These are phyloP conservation scores for Aschersonia sp. DNA, from an alignment of 2,329 filamentous ascomycete species.

Conservation along the genomic window DNA sequence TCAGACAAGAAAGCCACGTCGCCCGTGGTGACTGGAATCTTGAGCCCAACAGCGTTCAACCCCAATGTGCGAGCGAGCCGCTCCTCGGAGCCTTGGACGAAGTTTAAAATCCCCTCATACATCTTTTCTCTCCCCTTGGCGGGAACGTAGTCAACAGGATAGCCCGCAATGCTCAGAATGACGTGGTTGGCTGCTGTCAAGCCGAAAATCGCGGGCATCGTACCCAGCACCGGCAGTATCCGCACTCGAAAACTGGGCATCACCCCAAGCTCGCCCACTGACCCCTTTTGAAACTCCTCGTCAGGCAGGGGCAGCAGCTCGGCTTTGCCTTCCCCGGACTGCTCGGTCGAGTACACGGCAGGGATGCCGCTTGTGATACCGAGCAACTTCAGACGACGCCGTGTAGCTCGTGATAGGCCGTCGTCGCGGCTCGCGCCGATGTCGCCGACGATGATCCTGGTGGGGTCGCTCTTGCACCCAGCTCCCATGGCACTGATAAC, in stretches of 20 bases:
- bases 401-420: constrained; percentile 70
- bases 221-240: constrained; percentile 90
- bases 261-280: constrained; percentile 74
- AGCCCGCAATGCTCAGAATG: constrained; percentile 67
- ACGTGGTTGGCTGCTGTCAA: constrained; percentile 86
- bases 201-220: constrained; percentile 95
- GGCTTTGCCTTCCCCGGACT: constrained; percentile 80
- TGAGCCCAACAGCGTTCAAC: constrained; percentile 47
- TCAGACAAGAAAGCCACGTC: constrained; percentile 84
- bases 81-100: constrained; percentile 67
- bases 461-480: constrained; percentile 79
- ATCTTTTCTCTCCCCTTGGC: constrained; percentile 79
- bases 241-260: constrained; percentile 85
- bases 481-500: constrained; percentile 96
- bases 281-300: constrained; percentile 75
- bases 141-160: constrained; percentile 72
- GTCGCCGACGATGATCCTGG: constrained; percentile 77
- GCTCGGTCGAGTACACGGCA: constrained; percentile 85
- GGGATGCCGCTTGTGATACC: constrained; percentile 79
- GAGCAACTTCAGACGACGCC: constrained; percentile 60
- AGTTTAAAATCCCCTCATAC: constrained; percentile 70
- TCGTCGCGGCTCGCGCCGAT: constrained; percentile 83
- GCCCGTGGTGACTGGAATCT: constrained; percentile 60
- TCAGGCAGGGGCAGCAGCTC: constrained; percentile 75
- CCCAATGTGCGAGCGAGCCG: constrained; percentile 41